phyloP scores from a whole-genome alignment of 495 filamentous ascomycete species.

The Xanthoparmelia taractica region DNA sequence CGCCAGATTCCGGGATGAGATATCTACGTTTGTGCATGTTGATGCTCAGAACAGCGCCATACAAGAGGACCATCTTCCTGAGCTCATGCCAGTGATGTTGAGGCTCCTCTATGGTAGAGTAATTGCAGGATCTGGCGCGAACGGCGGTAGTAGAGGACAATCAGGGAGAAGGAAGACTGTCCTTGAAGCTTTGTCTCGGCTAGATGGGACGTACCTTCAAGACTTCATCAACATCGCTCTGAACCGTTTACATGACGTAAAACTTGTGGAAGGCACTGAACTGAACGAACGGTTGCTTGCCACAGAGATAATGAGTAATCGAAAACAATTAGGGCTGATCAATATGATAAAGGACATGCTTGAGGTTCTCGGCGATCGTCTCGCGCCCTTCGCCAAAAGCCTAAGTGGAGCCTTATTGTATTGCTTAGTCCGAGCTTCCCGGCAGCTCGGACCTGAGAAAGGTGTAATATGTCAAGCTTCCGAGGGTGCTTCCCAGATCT shows the following conservation, averaged over 20 bases:
- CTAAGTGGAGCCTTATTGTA: slow-evolving; percentile 70
- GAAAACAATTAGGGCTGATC: slow-evolving; percentile 79
- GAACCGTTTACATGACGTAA: slow-evolving; percentile 54
- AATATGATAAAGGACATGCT: slow-evolving; percentile 89
- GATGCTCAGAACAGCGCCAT: slow-evolving; percentile 64
- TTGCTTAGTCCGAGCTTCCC: slow-evolving; percentile 65
- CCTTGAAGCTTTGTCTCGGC: slow-evolving; percentile 51
- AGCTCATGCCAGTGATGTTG: slow-evolving; percentile 76
- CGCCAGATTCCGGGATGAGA: slow-evolving; percentile 81
- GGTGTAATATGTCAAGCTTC: slow-evolving; percentile 23
- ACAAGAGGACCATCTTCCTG: slow-evolving; percentile 58
- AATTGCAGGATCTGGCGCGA: slow-evolving; percentile 58
- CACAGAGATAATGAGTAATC: slow-evolving; percentile 47
- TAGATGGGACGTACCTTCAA: slow-evolving; percentile 58
- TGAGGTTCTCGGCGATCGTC: slow-evolving; percentile 63
- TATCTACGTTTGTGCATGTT: slow-evolving; percentile 72
- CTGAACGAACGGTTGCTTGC: slow-evolving; percentile 44
- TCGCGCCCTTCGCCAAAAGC: slow-evolving; percentile 51
- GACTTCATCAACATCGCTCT: slow-evolving; percentile 78
- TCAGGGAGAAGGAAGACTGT: slow-evolving; percentile 61
- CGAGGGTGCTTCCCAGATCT: slow-evolving; percentile 15
- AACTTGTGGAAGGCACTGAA: slow-evolving; percentile 45
- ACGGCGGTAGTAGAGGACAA: slow-evolving; percentile 42
- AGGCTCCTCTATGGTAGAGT: slow-evolving; percentile 82
- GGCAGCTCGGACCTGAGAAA: slow-evolving; percentile 39